Conservation (phyloP, 208 protist genomes). For the Leishmania tropica region DNA sequence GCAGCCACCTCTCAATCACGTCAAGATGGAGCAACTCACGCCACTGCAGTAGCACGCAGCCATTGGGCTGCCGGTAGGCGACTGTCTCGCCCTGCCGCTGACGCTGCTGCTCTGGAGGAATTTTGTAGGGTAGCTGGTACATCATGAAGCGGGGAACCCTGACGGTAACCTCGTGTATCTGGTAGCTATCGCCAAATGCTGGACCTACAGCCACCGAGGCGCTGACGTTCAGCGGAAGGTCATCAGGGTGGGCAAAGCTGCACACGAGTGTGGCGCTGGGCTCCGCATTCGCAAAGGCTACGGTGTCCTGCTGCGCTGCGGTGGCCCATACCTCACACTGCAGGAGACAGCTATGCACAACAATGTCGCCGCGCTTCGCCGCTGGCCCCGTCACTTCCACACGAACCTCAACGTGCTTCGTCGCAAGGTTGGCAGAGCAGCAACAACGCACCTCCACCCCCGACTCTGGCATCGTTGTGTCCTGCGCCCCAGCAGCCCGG, state of each 20-base stretch:
- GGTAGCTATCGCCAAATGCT: slow-evolving; percentile 55
- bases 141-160: slow-evolving; percentile 88
- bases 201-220: slow-evolving; percentile 88
- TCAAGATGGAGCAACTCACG: slow-evolving; percentile 39
- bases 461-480: slow-evolving; percentile 60
- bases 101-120: slow-evolving; percentile 5
- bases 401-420: slow-evolving; percentile 26
- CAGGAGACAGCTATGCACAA: slow-evolving; percentile 81
- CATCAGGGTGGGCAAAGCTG: slow-evolving; percentile 52
- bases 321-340: slow-evolving; percentile 48
- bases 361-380: slow-evolving; percentile 34
- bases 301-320: slow-evolving; percentile 21
- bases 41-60: slow-evolving; percentile 57
- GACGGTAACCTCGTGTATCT: slow-evolving; percentile 85
- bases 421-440: slow-evolving; percentile 19
- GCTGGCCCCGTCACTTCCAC: slow-evolving; percentile 30
- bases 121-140: slow-evolving; percentile 46
- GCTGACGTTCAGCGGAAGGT: slow-evolving; percentile 53
- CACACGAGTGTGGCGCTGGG: slow-evolving; percentile 60
- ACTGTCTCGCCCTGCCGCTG: slow-evolving; percentile 3
- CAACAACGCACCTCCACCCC: slow-evolving; percentile 48
- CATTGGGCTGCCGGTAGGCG: slow-evolving; percentile 31
- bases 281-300: slow-evolving; percentile 18
- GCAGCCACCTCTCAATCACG: slow-evolving; percentile 49
- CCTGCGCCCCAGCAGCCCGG: slow-evolving; percentile 42